A percentile compares a stretch with the other conserved stretches of the same genome.
These are phyloP conservation scores for Boletellus sp. DNA, from an alignment of 768 basidiomycete species.

Conservation along the genomic window DNA sequence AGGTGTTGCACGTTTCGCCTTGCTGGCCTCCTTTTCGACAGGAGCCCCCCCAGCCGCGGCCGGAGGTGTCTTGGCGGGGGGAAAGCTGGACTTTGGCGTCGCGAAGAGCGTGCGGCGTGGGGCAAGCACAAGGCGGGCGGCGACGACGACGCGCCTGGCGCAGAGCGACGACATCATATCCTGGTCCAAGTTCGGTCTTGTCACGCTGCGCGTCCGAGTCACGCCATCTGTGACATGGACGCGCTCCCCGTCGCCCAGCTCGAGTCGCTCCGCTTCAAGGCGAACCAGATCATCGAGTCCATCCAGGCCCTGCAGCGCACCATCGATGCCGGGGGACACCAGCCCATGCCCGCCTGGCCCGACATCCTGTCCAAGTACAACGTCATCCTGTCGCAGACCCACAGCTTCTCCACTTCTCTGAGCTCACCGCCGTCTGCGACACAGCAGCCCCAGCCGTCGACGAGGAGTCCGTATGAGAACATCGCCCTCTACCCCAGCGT, in stretches of 20 bases:
- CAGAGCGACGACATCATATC: conserved; percentile 17
- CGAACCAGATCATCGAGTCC: conserved; percentile 76
- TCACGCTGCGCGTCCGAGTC: conserved; percentile 19
- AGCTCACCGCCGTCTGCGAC: conserved; percentile 34
- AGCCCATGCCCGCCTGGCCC: conserved; percentile 77
- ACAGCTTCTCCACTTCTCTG: conserved; percentile 67
- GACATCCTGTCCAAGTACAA: conserved; percentile 86
- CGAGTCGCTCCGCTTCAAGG: conserved; percentile 73
- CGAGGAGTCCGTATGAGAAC: conserved; percentile 48
- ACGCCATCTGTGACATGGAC: conserved; percentile 21
- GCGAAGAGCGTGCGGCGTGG: conserved; percentile 28
- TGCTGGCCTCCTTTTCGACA: neutral
- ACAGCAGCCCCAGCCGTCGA: conserved; percentile 8
- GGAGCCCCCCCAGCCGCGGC: neutral
- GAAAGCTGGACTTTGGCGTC: conserved; percentile 14
- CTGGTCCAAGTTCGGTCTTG: neutral
- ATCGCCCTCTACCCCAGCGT: conserved; percentile 65
- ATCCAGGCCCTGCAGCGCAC: conserved; percentile 61
- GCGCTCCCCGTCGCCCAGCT: conserved; percentile 61
- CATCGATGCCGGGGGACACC: conserved; percentile 42
- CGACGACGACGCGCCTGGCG: conserved; percentile 5
- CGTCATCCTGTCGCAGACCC: conserved; percentile 77
- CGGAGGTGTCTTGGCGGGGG: conserved; percentile 2
- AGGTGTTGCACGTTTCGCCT: neutral
- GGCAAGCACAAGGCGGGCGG: neutral